A percentile compares a stretch with the other conserved stretches of the same genome.
Conservation (phyloP, 202 grass and related monocot species). For the Musa balbisiana region DNA sequence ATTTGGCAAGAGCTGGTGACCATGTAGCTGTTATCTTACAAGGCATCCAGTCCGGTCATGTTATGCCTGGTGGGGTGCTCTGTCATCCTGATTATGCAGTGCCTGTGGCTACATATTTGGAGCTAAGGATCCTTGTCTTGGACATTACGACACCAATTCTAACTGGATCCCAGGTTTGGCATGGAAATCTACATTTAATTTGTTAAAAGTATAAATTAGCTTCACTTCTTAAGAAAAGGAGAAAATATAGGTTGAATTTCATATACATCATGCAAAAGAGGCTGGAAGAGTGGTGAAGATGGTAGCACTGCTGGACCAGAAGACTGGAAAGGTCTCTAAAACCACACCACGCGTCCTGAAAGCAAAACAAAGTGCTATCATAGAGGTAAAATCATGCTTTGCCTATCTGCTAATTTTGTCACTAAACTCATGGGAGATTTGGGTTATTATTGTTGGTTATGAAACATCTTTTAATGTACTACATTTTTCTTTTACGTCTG, state of each 20-base stretch:
- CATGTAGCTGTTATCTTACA: constrained; percentile 60
- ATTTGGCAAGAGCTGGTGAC: constrained; percentile 66
- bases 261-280: constrained; percentile 94
- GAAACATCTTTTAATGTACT: neutral
- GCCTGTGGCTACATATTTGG: constrained; percentile 44
- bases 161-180: constrained; percentile 63
- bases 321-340: constrained; percentile 69
- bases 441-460: neutral
- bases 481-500: neutral
- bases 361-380: constrained; percentile 71
- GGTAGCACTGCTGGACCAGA: constrained; percentile 61
- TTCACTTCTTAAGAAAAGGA: neutral
- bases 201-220: neutral
- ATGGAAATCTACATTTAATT: neutral
- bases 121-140: constrained; percentile 76
- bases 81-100: constrained; percentile 72
- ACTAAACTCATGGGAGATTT: neutral
- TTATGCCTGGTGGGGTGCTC: constrained; percentile 73
- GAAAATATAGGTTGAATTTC: constrained; percentile 74
- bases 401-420: neutral
- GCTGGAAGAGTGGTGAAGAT: constrained; percentile 71
- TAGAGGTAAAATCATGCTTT: constrained; percentile 37
- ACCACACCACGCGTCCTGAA: constrained; percentile 71
- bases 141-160: constrained; percentile 62
- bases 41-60: constrained; percentile 42